A percentile compares a stretch with the other conserved stretches of the same genome.
phyloP scores from a whole-genome alignment of 371 early-diverging fungal species.

The Mucor racemosus region DNA sequence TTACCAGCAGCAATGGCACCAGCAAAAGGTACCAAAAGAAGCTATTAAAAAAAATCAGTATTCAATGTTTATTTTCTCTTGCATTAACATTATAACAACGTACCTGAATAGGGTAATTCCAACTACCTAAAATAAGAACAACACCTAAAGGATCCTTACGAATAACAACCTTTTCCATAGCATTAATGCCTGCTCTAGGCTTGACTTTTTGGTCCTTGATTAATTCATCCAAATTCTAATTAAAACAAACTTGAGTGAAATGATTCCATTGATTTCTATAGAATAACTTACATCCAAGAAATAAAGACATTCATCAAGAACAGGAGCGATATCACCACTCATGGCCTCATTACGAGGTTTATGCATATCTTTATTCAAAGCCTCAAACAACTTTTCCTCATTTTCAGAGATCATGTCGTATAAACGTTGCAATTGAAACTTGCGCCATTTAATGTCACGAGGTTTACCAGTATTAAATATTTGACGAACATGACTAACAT shows the following conservation, averaged over 20 bases:
- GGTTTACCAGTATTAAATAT: constrained; percentile 50
- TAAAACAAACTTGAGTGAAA: not conserved
- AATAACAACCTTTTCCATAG: constrained; percentile 52
- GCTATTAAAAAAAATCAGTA: not conserved
- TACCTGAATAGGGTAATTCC: constrained; percentile 58
- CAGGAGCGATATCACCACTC: constrained; percentile 68
- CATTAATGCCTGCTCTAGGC: constrained; percentile 36
- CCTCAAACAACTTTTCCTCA: constrained; percentile 60
- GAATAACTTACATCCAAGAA: constrained; percentile 43
- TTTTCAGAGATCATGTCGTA: constrained; percentile 71
- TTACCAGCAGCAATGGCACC: constrained; percentile 94
- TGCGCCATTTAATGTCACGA: constrained; percentile 62
- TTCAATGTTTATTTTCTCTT: no score
- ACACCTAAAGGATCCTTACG: constrained; percentile 82
- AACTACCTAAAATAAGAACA: constrained; percentile 62
- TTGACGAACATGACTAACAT: constrained; percentile 38
- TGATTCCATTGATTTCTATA: not conserved
- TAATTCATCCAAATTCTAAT: constrained; percentile 66
- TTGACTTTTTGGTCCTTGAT: constrained; percentile 55
- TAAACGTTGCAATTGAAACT: constrained; percentile 70
- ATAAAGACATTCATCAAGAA: constrained; percentile 58
- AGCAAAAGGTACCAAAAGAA: constrained; percentile 34
- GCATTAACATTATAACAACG: not conserved
- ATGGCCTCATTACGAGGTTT: constrained; percentile 62
- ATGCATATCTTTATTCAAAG: constrained; percentile 69